Conservation (phyloP, 176 grass and related monocot genomes). For the Microstegium vimineum region DNA sequence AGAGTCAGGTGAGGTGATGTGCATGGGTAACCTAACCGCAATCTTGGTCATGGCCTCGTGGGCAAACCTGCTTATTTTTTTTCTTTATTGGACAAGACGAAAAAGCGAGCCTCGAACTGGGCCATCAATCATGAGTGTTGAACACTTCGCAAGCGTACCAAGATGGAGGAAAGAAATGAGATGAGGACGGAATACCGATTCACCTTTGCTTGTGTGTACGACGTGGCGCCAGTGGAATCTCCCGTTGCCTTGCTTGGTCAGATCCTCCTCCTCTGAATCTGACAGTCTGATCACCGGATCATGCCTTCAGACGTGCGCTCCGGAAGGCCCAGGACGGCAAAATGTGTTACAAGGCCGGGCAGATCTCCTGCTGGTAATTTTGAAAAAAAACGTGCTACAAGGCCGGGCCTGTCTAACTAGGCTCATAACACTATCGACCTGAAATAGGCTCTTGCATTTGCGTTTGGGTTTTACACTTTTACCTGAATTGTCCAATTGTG, state of each 20-base stretch:
- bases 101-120: not conserved
- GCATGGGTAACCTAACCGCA: constrained; percentile 2
- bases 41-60: not conserved
- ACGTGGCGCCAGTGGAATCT: constrained; percentile 21
- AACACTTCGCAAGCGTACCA: constrained; percentile 1
- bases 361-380: too few species aligned
- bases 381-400: too few species aligned
- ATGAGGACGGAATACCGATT: not conserved
- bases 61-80: not conserved
- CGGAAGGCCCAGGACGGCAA: not conserved
- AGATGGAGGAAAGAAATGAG: not conserved
- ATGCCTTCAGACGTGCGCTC: too few species aligned
- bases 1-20: not conserved
- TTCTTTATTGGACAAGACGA: not conserved
- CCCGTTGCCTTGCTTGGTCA: not conserved
- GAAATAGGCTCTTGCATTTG: not conserved
- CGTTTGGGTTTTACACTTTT: too few species aligned
- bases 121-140: constrained; percentile 2
- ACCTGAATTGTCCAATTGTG: too few species aligned
- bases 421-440: too few species aligned
- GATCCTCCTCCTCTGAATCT: too few species aligned
- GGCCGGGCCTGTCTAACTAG: too few species aligned
- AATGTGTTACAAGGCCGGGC: too few species aligned
- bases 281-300: too few species aligned
- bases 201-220: constrained; percentile 29